A percentile compares a stretch with the other conserved stretches of the same genome.
phyloP scores from a whole-genome alignment of 2,329 filamentous ascomycete genomes.

The Pseudocercospora crystallina region DNA sequence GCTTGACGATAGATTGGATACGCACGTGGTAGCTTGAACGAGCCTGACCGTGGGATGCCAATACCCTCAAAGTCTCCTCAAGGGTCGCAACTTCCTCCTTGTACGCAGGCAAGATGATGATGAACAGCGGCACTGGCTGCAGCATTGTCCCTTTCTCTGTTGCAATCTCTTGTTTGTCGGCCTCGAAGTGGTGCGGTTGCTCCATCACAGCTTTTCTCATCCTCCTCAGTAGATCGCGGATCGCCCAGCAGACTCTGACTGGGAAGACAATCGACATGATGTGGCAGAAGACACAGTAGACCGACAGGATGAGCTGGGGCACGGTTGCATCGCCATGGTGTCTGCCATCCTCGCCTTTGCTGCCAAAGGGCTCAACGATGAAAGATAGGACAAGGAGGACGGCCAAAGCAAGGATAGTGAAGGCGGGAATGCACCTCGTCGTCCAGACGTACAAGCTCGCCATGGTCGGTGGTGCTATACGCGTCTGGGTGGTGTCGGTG shows the following conservation, averaged over 20 bases:
- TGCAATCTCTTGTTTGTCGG: constrained; percentile 2
- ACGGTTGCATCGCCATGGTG: constrained; percentile 30
- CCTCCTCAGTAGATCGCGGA: constrained; percentile 55
- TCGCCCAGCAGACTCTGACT: constrained; percentile 61
- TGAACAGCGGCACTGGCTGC: constrained; percentile 53
- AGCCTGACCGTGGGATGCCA: constrained; percentile 66
- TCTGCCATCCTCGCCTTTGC: constrained; percentile 22
- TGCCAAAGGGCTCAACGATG: constrained; percentile 28
- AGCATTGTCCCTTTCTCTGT: constrained; percentile 24
- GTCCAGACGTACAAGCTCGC: constrained; percentile 26
- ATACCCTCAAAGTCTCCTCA: constrained; percentile 66
- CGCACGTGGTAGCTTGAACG: constrained; percentile 67
- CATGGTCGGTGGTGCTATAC: constrained; percentile 11
- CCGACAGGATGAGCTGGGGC: constrained; percentile 31
- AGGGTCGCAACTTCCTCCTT: constrained; percentile 70
- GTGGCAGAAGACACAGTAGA: constrained; percentile 67
- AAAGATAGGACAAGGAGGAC: constrained; percentile 30
- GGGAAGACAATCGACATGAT: constrained; percentile 64
- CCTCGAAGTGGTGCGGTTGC: constrained; percentile 10
- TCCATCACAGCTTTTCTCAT: constrained; percentile 26
- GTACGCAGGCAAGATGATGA: constrained; percentile 70
- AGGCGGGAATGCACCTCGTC: constrained; percentile 32
- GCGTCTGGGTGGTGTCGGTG: too few relatives aligned
- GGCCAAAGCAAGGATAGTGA: constrained; percentile 26
- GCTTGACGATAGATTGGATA: constrained; percentile 23